These are phyloP conservation scores for Kernera saxatilis DNA, from an alignment of 345 rosid genomes.

Conservation along the genomic window DNA sequence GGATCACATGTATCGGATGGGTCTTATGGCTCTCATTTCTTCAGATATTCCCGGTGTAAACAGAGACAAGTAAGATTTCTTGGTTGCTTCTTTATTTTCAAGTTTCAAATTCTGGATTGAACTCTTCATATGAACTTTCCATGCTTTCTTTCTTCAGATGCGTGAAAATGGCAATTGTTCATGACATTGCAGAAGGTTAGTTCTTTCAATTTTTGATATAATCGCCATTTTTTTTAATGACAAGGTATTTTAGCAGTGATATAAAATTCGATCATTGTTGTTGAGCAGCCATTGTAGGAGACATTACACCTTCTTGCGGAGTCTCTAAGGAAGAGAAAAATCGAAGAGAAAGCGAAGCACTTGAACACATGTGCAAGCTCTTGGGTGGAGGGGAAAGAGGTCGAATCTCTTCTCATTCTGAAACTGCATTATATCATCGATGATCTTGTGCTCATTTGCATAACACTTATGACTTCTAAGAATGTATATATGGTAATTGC, in stretches of 20 bases:
- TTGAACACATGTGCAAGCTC: conserved; percentile 85
- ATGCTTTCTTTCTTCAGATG: conserved; percentile 48
- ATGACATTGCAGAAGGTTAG: conserved; percentile 91
- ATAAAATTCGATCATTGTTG: background rate
- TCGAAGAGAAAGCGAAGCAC: conserved; percentile 74
- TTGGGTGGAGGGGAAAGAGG: conserved; percentile 87
- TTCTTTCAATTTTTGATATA: background rate
- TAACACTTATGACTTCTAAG: background rate
- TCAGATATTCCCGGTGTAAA: conserved; percentile 76
- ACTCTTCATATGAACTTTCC: background rate
- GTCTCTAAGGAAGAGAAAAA: conserved; percentile 87
- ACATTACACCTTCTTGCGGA: conserved; percentile 86
- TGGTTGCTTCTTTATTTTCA: background rate
- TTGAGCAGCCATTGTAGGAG: conserved; percentile 88
- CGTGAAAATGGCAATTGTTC: conserved; percentile 90
- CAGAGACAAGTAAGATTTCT: conserved; percentile 61
- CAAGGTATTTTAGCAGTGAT: background rate
- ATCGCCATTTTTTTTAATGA: background rate
- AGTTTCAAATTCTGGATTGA: background rate
- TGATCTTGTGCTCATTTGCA: background rate
- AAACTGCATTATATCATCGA: background rate
- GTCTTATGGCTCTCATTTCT: conserved; percentile 79
- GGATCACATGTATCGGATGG: conserved; percentile 98
- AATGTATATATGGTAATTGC: conserved; percentile 10
- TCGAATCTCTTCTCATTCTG: background rate